phyloP scores from a whole-genome alignment of 2,329 filamentous ascomycete genomes.

The Fusarium torulosum region DNA sequence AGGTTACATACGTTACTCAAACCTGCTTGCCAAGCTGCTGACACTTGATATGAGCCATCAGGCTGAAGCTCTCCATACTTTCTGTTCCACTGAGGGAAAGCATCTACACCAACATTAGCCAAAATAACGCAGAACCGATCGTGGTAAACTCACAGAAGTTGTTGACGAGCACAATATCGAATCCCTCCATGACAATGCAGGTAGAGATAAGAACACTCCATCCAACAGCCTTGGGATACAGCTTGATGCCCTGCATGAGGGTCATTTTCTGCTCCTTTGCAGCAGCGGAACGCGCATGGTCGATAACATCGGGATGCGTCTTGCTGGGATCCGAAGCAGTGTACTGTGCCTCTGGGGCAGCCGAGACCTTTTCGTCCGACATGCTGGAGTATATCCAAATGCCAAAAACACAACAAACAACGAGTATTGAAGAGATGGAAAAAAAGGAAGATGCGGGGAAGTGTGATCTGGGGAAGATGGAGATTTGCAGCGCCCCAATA shows the following conservation, averaged over 20 bases:
- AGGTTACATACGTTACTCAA: constrained; percentile 31
- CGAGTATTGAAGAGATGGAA: not conserved
- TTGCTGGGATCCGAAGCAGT: constrained; percentile 30
- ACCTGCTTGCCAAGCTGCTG: constrained; percentile 42
- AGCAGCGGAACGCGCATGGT: constrained; percentile 38
- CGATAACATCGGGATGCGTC: constrained; percentile 37
- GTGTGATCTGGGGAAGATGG: constrained; percentile 21
- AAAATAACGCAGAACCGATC: rapidly evolving
- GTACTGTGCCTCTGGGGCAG: constrained; percentile 16
- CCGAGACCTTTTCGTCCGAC: constrained; percentile 32
- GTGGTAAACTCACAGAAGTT: constrained; percentile 34
- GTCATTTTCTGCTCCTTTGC: constrained; percentile 42
- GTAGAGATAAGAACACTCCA: constrained; percentile 43
- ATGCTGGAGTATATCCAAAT: not conserved
- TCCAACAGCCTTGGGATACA: constrained; percentile 41
- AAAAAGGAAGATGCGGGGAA: constrained; percentile 24
- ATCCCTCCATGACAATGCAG: constrained; percentile 44
- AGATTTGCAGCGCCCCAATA: constrained; percentile 17
- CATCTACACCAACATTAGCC: constrained; percentile 12
- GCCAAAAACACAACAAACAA: too few species aligned
- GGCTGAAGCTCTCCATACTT: constrained; percentile 37
- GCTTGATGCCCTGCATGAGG: constrained; percentile 40
- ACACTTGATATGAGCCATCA: constrained; percentile 39
- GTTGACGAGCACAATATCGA: constrained; percentile 39
- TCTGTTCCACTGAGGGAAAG: constrained; percentile 40